Base-by-base conservation (phyloP, 306 rosid genomes). In the Coriaria nepalensis region DNA sequence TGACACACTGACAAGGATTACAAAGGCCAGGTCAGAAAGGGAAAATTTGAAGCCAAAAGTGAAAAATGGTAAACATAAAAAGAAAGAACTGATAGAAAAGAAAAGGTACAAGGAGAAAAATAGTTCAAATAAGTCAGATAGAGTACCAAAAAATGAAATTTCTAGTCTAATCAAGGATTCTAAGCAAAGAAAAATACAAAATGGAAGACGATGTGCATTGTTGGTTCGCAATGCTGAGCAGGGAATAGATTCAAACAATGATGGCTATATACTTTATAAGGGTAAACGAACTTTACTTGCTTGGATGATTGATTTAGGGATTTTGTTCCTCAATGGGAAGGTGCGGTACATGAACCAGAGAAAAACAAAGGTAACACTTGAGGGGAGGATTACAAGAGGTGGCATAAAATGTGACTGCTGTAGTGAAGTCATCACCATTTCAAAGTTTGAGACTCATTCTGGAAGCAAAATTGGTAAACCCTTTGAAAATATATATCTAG, bases 301-400 rank as follows among this genome's bases (percentile, higher is more conserved):
- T 36, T 85, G 98, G 98, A 90, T 85, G 95, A 73, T 85, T 62
- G 95, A 81, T 72, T 54, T 66, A 74, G 95, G 94, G 54, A 77
- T 70, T 37, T 60, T 90, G 37, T 53, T 76, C 50, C 73, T 70
- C 55, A 73, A 75, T 68, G 76, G 55, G 55, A 81, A 77, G 80
- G 84, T 85, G 61, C 74, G 54, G 55, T 85, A 71, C 67, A 60
- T 75, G 66, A 66, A 68, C 56, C 59, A 37, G 44, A 52, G 64
- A 49, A 68, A 45, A 68, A 57, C 75, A 41, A 14, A 43, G 60
- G 70, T 57, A 15, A 43, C 47, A 36, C 57, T 77, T 58, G 76
- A 73, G 60, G 95, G 98, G 56, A 71, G 53, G 51, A 64, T 90
- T 71, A 78, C 76, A 9, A 64, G 78, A 59, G 94, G 77, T 65